A percentile compares a stretch with the other conserved stretches of the same genome.
These are phyloP conservation scores for Phragmites australis DNA, from an alignment of 176 grass and related monocot genomes.

Conservation along the genomic window DNA sequence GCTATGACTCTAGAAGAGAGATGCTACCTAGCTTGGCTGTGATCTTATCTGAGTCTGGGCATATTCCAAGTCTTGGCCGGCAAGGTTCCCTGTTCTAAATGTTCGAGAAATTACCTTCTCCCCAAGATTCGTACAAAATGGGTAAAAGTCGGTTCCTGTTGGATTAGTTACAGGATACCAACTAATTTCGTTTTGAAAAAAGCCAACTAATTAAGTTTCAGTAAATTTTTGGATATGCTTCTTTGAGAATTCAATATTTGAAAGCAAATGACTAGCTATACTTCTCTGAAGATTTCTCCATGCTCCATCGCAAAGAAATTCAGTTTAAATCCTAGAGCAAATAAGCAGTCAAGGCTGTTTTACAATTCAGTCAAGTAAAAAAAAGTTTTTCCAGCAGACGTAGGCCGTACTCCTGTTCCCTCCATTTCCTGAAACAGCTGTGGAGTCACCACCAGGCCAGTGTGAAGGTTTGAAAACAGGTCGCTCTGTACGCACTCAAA, in stretches of 20 bases:
- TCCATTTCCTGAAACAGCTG: not conserved
- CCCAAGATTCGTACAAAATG: not conserved
- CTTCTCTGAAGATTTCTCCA: too few relatives aligned
- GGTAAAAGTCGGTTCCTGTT: not conserved
- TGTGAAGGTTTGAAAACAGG: constrained; percentile 22
- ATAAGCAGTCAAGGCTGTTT: not conserved
- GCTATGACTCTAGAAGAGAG: too few relatives aligned
- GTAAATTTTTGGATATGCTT: not conserved
- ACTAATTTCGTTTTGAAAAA: not conserved
- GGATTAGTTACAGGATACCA: not conserved
- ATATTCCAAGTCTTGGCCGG: constrained; percentile 37
- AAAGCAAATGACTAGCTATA: too few relatives aligned
- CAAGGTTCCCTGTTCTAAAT: constrained; percentile 11
- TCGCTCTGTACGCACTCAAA: not conserved
- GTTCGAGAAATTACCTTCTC: not conserved
- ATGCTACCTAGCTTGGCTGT: not conserved
- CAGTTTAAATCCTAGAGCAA: too few relatives aligned
- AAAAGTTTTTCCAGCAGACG: not conserved
- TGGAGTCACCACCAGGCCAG: not conserved
- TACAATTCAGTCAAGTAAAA: not conserved
- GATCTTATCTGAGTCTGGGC: not conserved
- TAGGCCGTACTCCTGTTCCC: not conserved
- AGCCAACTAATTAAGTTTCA: too few relatives aligned
- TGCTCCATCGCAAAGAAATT: too few relatives aligned
- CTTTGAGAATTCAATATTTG: not conserved